Conservation (phyloP, 331 rosid species). For the Erythrophleum ivorense region DNA sequence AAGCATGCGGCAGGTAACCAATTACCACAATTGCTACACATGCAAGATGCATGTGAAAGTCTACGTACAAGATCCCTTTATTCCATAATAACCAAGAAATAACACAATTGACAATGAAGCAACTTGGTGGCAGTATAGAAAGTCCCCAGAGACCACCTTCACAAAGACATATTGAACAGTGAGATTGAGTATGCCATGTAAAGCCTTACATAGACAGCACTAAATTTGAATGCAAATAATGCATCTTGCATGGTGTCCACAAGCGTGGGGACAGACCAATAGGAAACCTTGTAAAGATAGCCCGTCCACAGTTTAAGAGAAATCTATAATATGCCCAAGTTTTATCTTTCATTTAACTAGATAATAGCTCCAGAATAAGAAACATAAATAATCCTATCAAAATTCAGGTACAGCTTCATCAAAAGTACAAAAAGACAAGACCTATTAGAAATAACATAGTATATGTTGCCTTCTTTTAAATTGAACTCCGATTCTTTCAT, state of each 20-base stretch:
- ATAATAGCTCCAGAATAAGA: background rate
- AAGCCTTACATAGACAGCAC: background rate
- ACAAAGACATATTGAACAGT: background rate
- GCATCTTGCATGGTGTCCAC: slow-evolving; percentile 1
- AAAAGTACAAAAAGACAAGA: slow-evolving; percentile 28
- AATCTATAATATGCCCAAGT: background rate
- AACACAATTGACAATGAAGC: slow-evolving; percentile 2
- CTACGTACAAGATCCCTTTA: slow-evolving; percentile 35
- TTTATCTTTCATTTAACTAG: background rate
- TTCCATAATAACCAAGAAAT: slow-evolving; percentile 3
- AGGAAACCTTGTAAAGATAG: background rate
- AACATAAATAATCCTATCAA: slow-evolving; percentile 14
- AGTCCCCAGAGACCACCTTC: slow-evolving; percentile 18
- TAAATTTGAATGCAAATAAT: background rate
- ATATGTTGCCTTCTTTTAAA: slow-evolving; percentile 82
- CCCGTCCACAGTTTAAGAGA: background rate
- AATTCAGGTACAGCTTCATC: slow-evolving; percentile 10
- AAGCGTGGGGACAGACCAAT: slow-evolving; percentile 17
- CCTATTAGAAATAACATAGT: slow-evolving; percentile 81
- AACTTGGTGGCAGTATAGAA: background rate
- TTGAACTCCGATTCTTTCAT: slow-evolving; percentile 68
- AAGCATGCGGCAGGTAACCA: background rate
- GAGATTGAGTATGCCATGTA: slow-evolving; percentile 7
- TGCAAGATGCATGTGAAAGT: slow-evolving; percentile 8
- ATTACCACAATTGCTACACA: slow-evolving; percentile 9